Conservation (phyloP, 257 asterid species). For the Schizonepeta tenuifolia region DNA sequence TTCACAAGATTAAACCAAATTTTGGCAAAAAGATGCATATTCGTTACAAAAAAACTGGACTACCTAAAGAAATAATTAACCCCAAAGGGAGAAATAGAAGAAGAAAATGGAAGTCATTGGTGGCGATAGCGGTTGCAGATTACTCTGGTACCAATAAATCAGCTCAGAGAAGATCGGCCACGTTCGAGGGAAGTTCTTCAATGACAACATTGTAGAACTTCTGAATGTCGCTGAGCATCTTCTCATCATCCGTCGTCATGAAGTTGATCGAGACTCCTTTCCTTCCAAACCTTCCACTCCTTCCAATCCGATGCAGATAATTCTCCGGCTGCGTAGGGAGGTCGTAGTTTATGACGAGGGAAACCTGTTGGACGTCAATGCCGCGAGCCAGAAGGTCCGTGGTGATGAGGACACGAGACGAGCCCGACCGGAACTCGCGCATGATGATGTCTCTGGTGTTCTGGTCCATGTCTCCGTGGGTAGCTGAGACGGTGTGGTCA, state of each 20-base stretch:
- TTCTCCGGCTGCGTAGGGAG: conserved; percentile 73
- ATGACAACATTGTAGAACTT: conserved; percentile 61
- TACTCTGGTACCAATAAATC: not conserved
- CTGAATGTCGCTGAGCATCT: conserved; percentile 62
- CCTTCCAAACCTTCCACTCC: conserved; percentile 72
- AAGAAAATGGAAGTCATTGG: not conserved
- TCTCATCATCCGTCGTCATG: conserved; percentile 57
- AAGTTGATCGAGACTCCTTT: conserved; percentile 68
- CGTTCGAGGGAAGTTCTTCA: conserved; percentile 67
- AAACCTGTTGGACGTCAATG: conserved; percentile 69
- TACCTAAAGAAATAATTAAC: no score
- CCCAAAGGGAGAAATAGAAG: not conserved
- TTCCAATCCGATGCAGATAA: conserved; percentile 66
- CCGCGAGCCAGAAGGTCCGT: conserved; percentile 77
- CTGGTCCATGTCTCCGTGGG: conserved; percentile 77
- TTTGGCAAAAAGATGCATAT: not conserved
- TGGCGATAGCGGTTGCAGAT: not conserved
- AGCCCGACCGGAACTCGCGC: conserved; percentile 69
- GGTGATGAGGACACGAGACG: conserved; percentile 66
- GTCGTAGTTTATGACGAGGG: conserved; percentile 68
- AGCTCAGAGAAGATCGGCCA: conserved; percentile 58
- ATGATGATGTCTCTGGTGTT: conserved; percentile 67
- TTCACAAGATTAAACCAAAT: not conserved
- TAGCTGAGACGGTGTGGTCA: conserved; percentile 67
- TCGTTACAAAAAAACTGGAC: no score